These are phyloP conservation scores for Trichoderma asperellum DNA, from an alignment of 2,329 filamentous ascomycete genomes.

Conservation along the genomic window DNA sequence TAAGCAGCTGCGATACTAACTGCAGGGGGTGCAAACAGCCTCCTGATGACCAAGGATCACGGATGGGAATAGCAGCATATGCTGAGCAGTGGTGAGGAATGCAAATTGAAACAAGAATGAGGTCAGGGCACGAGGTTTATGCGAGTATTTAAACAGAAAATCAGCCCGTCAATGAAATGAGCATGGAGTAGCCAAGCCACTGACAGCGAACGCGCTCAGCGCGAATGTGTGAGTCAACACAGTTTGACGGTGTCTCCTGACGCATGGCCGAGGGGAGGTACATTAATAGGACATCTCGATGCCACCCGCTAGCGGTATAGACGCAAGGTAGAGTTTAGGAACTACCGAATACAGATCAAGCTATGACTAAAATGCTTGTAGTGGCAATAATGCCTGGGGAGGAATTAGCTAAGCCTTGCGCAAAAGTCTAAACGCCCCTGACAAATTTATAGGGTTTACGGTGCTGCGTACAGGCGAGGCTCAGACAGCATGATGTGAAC, in stretches of 20 bases:
- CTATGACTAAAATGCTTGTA: neutral
- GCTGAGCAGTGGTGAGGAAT: neutral
- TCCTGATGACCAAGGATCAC: slow-evolving; percentile 5
- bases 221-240: slow-evolving; percentile 17
- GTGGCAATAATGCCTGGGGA: neutral
- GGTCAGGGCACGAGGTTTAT: neutral
- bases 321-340: neutral
- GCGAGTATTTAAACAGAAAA: neutral
- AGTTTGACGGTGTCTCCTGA: neutral
- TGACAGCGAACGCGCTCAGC: slow-evolving; percentile 5
- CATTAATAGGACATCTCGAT: neutral
- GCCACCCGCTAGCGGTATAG: neutral
- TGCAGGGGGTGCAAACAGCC: slow-evolving; percentile 1
- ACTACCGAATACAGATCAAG: neutral
- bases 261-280: neutral
- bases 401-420: neutral
- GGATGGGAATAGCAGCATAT: neutral
- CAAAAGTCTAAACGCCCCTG: neutral
- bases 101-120: neutral
- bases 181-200: slow-evolving; percentile 8
- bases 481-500: neutral
- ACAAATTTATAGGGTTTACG: neutral
- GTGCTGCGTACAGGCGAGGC: neutral
- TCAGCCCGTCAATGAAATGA: slow-evolving; percentile 2
- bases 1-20: slow-evolving; percentile 7